These are phyloP conservation scores for Plasmopara viticola DNA, from an alignment of 352 stramenopile genomes.

Conservation along the genomic window DNA sequence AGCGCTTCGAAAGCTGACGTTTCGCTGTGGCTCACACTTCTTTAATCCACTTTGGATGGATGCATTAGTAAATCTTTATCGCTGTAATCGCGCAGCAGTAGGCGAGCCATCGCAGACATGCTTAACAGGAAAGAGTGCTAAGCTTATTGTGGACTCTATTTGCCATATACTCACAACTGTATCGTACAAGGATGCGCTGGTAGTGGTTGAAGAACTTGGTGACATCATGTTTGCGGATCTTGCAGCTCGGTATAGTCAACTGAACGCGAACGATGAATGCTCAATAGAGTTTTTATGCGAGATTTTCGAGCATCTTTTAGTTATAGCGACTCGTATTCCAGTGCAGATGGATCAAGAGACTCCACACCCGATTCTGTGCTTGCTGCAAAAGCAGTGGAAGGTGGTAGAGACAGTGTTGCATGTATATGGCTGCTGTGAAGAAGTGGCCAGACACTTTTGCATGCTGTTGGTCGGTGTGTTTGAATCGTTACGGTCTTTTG, in stretches of 20 bases:
- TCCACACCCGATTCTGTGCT: constrained; percentile 46
- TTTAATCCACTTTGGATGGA: constrained; percentile 71
- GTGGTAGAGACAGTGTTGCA: constrained; percentile 46
- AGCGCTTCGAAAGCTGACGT: constrained; percentile 60
- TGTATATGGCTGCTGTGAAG: constrained; percentile 44
- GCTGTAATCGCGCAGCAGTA: constrained; percentile 28
- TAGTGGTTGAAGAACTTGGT: constrained; percentile 57
- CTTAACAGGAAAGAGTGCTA: constrained; percentile 40
- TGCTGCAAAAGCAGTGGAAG: constrained; percentile 54
- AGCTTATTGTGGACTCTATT: constrained; percentile 63
- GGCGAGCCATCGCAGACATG: constrained; percentile 14
- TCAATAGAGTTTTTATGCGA: constrained; percentile 50
- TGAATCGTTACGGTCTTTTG: constrained; percentile 52
- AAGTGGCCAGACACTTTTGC: constrained; percentile 55
- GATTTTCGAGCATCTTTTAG: constrained; percentile 51
- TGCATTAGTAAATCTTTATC: constrained; percentile 56
- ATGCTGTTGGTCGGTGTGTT: constrained; percentile 51
- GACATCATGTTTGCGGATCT: constrained; percentile 64
- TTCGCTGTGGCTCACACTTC: constrained; percentile 51
- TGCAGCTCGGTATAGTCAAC: constrained; percentile 31
- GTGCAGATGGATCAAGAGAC: constrained; percentile 58
- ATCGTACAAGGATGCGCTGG: constrained; percentile 56
- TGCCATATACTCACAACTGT: constrained; percentile 56
- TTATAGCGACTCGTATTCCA: constrained; percentile 50
- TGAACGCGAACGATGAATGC: constrained; percentile 43